Conservation (phyloP, 2,329 filamentous ascomycete species). For the Kalaharituber pfeilii region DNA sequence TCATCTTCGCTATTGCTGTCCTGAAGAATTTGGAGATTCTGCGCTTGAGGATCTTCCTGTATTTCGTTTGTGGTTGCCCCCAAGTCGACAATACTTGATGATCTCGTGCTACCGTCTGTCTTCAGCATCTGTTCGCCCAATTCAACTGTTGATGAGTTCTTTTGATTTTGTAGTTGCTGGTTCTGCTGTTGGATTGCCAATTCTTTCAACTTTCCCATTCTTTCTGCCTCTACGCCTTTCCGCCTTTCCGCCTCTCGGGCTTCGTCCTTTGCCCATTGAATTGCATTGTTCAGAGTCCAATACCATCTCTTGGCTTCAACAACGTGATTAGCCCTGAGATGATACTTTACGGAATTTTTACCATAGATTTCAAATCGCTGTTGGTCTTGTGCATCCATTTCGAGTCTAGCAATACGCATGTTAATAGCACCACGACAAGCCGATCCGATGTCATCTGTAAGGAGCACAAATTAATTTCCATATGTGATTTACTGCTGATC, state of each 20-base stretch:
- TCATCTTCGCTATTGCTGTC: slow-evolving; percentile 43
- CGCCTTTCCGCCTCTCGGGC: slow-evolving; percentile 75
- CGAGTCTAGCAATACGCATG: slow-evolving; percentile 85
- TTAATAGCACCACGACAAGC: slow-evolving; percentile 96
- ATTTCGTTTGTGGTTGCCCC: background rate
- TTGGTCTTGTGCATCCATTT: slow-evolving; percentile 96
- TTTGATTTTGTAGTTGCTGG: background rate
- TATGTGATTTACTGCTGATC: slow-evolving; percentile 4
- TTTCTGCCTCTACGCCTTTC: slow-evolving; percentile 37
- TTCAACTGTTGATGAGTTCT: background rate
- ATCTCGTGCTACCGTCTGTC: background rate
- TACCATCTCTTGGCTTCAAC: slow-evolving; percentile 98
- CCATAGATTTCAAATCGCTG: slow-evolving; percentile 95
- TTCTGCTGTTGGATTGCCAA: slow-evolving; percentile 25
- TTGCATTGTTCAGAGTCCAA: slow-evolving; percentile 96
- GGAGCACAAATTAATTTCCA: too few relatives aligned
- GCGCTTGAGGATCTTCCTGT: background rate
- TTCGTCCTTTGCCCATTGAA: slow-evolving; percentile 96
- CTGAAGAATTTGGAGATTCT: slow-evolving; percentile 4
- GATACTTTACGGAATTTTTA: slow-evolving; percentile 97
- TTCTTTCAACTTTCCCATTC: slow-evolving; percentile 35
- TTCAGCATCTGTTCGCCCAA: background rate
- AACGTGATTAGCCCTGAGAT: slow-evolving; percentile 91
- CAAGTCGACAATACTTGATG: background rate
- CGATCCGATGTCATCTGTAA: slow-evolving; percentile 72